A percentile compares a stretch with the other conserved stretches of the same genome.
Conservation (phyloP, 2,329 filamentous ascomycete species). For the Aspergillus pseudonomiae region DNA sequence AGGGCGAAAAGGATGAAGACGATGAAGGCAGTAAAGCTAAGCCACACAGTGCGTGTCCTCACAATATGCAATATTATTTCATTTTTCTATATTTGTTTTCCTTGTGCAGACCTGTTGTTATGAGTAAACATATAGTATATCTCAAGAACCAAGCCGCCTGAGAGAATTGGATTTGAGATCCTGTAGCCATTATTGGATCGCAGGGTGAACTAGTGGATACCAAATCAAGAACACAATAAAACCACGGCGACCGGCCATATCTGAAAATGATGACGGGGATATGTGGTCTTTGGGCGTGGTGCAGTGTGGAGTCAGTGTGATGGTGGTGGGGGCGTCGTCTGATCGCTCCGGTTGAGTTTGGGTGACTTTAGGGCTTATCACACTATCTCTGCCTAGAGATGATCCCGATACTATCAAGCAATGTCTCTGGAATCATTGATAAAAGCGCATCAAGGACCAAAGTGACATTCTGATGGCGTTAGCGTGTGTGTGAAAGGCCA, state of each 20-base stretch:
- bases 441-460: not conserved
- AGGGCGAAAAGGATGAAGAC: too few relatives aligned
- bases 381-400: not conserved
- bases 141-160: not conserved
- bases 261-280: not conserved
- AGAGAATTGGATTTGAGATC: slow-evolving; percentile 1
- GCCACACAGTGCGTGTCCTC: not conserved
- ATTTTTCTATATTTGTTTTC: too few relatives aligned
- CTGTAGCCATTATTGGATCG: slow-evolving; percentile 7
- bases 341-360: slow-evolving; percentile 6
- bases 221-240: not conserved
- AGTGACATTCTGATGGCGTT: not conserved
- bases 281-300: not conserved
- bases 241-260: not conserved
- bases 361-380: slow-evolving; percentile 5
- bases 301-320: slow-evolving; percentile 6
- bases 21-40: not conserved
- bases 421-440: not conserved
- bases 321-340: slow-evolving; percentile 15
- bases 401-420: not conserved
- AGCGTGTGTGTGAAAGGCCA: not conserved
- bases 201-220: not conserved
- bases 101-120: not conserved
- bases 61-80: too few relatives aligned
- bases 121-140: not conserved